Conservation (phyloP, 192 early-diverging fungal species). For the Dimargaris cristalligena region DNA sequence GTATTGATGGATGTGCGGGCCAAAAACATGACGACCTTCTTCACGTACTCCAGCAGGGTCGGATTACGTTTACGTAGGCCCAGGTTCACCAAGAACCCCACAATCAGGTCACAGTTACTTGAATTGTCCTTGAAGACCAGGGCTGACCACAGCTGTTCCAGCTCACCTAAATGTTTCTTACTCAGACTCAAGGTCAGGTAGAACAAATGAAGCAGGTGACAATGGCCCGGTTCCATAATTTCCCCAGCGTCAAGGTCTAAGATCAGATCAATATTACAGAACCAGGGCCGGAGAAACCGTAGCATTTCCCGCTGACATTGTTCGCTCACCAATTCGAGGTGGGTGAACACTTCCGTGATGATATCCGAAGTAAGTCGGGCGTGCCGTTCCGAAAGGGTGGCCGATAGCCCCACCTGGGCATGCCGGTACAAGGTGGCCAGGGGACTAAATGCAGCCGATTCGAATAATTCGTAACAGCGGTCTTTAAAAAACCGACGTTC, state of each 20-base stretch:
- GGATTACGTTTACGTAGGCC: slow-evolving; percentile 3
- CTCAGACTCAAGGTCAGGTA: slow-evolving; percentile 70
- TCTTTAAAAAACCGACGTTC: slow-evolving; percentile 45
- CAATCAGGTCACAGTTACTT: slow-evolving; percentile 34
- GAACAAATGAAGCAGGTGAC: slow-evolving; percentile 56
- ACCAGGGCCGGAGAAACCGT: slow-evolving; percentile 61
- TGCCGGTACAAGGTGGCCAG: slow-evolving; percentile 65
- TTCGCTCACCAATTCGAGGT: slow-evolving; percentile 40
- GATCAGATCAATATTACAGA: slow-evolving; percentile 51
- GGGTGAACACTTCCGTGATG: slow-evolving; percentile 56
- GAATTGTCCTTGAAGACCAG: slow-evolving; percentile 38
- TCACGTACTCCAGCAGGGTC: slow-evolving; percentile 4
- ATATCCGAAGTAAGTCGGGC: slow-evolving; percentile 48
- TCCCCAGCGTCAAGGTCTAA: slow-evolving; percentile 20
- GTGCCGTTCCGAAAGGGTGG: slow-evolving; percentile 43
- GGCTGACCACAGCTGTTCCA: slow-evolving; percentile 62
- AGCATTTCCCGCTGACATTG: slow-evolving; percentile 51
- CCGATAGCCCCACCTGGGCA: slow-evolving; percentile 51
- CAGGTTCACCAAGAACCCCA: background rate
- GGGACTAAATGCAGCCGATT: slow-evolving; percentile 48
- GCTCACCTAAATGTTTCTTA: slow-evolving; percentile 55
- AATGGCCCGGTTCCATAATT: slow-evolving; percentile 27
- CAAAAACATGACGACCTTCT: slow-evolving; percentile 10
- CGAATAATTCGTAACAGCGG: slow-evolving; percentile 40
- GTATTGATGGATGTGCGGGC: background rate